These are phyloP conservation scores for Taiozyma sp. DNA, from an alignment of 1,139 yeast species.

Conservation along the genomic window DNA sequence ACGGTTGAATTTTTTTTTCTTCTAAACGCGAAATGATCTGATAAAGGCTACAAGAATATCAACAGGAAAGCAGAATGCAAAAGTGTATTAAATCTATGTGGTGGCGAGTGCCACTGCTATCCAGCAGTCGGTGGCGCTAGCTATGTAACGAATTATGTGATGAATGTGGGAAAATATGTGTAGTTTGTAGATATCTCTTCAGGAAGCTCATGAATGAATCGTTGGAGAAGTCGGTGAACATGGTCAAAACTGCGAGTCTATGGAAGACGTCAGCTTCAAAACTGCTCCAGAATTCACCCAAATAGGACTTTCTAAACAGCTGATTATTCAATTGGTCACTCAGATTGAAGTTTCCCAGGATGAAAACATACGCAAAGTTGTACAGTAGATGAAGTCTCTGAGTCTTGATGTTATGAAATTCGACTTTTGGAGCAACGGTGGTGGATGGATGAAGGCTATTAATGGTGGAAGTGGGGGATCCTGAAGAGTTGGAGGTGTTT, in stretches of 20 bases:
- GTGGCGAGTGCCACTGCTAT: not conserved
- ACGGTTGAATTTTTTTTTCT: too few species aligned
- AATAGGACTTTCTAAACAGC: conserved; percentile 4
- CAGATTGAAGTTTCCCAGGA: conserved; percentile 7
- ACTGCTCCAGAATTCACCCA: conserved; percentile 13
- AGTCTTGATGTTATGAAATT: conserved; percentile 9
- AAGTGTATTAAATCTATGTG: too few species aligned
- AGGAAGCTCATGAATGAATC: conserved; percentile 19
- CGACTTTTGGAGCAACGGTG: conserved; percentile 1
- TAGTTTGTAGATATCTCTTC: not conserved
- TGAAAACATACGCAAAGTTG: conserved; percentile 11
- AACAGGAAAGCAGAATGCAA: too few species aligned
- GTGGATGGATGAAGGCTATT: not conserved
- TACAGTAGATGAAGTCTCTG: conserved; percentile 17
- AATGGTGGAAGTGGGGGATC: conserved; percentile 2
- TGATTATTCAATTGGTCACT: not conserved
- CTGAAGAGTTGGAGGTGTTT: conserved; percentile 6
- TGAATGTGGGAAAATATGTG: not conserved
- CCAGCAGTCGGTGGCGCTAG: not conserved
- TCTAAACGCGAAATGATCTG: too few species aligned
- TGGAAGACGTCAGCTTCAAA: conserved; percentile 8
- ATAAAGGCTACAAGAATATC: too few species aligned
- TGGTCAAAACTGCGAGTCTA: conserved; percentile 7
- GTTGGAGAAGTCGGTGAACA: conserved; percentile 8
- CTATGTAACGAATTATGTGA: not conserved